Evolutionary conservation across 441 rosid species (phyloP).

Genomic region (Euphorbia neoarborescens): DNA sequence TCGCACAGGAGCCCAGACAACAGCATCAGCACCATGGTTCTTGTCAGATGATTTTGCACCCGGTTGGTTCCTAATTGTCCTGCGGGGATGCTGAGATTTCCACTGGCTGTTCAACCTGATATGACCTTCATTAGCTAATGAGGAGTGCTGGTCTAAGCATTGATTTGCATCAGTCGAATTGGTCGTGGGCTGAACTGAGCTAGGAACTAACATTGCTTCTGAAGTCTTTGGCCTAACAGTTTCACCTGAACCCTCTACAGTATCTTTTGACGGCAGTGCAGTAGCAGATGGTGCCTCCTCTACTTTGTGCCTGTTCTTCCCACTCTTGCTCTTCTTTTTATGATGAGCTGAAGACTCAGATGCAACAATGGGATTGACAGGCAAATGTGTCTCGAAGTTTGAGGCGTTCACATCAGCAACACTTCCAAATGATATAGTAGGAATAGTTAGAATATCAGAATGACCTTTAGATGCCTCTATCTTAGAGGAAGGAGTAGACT

Average conservation of each 20-base stretch:
- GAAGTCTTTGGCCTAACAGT: conserved; percentile 31
- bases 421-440: conserved; percentile 28
- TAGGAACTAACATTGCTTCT: conserved; percentile 32
- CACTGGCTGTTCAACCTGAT: conserved; percentile 42
- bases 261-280: conserved; percentile 28
- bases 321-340: conserved; percentile 52
- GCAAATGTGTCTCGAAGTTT: conserved; percentile 32
- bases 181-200: conserved; percentile 19
- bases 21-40: conserved; percentile 44
- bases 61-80: conserved; percentile 41
- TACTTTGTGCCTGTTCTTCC: conserved; percentile 56
- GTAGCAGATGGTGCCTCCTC: conserved; percentile 41
- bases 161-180: conserved; percentile 42
- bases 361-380: conserved; percentile 29
- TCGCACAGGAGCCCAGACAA: conserved; percentile 82
- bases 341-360: conserved; percentile 42
- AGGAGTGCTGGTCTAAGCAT: conserved; percentile 36
- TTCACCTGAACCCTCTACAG: conserved; percentile 26
- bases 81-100: conserved; percentile 69
- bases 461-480: conserved; percentile 28
- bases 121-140: conserved; percentile 45
- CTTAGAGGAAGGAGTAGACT: conserved; percentile 23
- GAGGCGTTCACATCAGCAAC: conserved; percentile 29
- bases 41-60: conserved; percentile 51
- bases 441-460: conserved; percentile 26